A percentile compares a stretch with the other conserved stretches of the same genome.
These are phyloP conservation scores for Alternaria brassicicola DNA, from an alignment of 2,329 filamentous ascomycete genomes.

Conservation along the genomic window DNA sequence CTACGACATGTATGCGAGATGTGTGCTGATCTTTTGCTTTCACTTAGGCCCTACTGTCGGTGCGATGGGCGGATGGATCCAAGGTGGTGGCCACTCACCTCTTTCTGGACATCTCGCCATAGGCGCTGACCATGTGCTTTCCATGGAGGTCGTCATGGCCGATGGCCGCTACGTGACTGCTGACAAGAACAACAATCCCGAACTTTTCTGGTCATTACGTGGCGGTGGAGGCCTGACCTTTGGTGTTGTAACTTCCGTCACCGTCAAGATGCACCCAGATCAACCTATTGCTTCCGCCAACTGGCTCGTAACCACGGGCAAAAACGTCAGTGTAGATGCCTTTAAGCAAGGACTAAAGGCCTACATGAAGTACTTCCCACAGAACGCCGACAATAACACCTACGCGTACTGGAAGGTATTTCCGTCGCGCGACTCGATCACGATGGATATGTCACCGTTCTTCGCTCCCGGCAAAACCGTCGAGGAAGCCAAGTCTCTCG, in stretches of 20 bases:
- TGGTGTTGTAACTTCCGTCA: neutral
- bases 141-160: constrained; percentile 31
- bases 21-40: constrained; percentile 3
- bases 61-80: constrained; percentile 48
- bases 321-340: neutral
- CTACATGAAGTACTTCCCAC: neutral
- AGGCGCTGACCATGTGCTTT: constrained; percentile 38
- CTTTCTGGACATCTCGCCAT: constrained; percentile 53
- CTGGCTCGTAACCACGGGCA: neutral
- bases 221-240: neutral
- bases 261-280: neutral
- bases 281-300: constrained; percentile 1
- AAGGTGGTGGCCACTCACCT: constrained; percentile 61
- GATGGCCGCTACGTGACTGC: constrained; percentile 32
- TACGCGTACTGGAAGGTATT: neutral
- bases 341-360: neutral
- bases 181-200: constrained; percentile 23
- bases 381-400: neutral
- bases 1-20: neutral
- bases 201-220: neutral
- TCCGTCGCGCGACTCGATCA: neutral
- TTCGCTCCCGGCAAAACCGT: neutral
- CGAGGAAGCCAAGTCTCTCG: neutral
- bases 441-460: constrained; percentile 1
- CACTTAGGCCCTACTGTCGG: constrained; percentile 52